Conservation (phyloP, 1,284 basidiomycete genomes). For the Ganoderma meredithae region DNA sequence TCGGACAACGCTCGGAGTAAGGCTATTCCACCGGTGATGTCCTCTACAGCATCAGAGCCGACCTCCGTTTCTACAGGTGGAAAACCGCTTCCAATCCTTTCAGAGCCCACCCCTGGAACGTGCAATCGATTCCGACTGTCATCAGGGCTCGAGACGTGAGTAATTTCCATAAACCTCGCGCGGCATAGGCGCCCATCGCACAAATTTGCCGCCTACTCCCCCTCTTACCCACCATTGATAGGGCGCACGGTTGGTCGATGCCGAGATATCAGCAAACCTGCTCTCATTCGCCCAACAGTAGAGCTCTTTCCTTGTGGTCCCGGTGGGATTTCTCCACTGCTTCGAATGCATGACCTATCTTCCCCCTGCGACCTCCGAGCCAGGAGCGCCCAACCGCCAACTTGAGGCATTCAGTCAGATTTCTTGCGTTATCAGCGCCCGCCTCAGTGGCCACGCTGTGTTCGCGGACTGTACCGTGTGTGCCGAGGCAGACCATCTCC, state of each 20-base stretch:
- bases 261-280: constrained; percentile 30
- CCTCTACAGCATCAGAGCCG: constrained; percentile 15
- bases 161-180: constrained; percentile 29
- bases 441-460: constrained; percentile 24
- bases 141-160: constrained; percentile 73
- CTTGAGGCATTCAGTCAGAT: constrained; percentile 18
- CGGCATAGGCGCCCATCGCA: constrained; percentile 21
- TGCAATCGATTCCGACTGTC: constrained; percentile 77
- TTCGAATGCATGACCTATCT: constrained; percentile 31
- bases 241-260: constrained; percentile 65
- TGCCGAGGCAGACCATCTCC: constrained; percentile 3
- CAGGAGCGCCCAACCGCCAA: constrained; percentile 22
- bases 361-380: constrained; percentile 23
- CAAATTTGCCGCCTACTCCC: constrained; percentile 10
- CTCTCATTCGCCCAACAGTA: constrained; percentile 30
- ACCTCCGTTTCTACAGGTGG: constrained; percentile 58
- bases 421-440: constrained; percentile 26
- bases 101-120: constrained; percentile 70
- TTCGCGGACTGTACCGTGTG: constrained; percentile 28
- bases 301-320: constrained; percentile 8
- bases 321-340: constrained; percentile 15
- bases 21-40: constrained; percentile 39
- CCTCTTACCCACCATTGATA: constrained; percentile 33
- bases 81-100: constrained; percentile 67
- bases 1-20: constrained; percentile 74